Evolutionary conservation across 768 basidiomycete genomes (phyloP).

Genomic region (Lactarius akahatsu): DNA sequence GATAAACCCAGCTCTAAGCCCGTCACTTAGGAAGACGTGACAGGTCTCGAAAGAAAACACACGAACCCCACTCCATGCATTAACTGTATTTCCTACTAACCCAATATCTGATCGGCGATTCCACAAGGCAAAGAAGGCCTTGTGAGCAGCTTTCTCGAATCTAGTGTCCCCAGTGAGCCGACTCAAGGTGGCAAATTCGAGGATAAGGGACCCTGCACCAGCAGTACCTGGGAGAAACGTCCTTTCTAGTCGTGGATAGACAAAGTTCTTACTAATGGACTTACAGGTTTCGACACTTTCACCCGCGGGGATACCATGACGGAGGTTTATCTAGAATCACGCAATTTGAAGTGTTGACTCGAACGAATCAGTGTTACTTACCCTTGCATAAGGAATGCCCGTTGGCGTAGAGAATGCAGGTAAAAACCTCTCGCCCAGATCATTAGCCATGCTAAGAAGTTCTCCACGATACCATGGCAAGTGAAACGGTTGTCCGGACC

Average conservation of each 20-base stretch:
- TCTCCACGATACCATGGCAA: slow-evolving; percentile 85
- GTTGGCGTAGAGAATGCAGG: slow-evolving; percentile 93
- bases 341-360: slow-evolving; percentile 12
- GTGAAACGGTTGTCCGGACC: slow-evolving; percentile 62
- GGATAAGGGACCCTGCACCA: slow-evolving; percentile 87
- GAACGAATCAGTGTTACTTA: slow-evolving; percentile 36
- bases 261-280: slow-evolving; percentile 34
- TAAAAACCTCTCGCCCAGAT: slow-evolving; percentile 81
- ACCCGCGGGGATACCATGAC: slow-evolving; percentile 69
- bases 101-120: slow-evolving; percentile 82
- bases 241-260: slow-evolving; percentile 3
- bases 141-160: slow-evolving; percentile 87
- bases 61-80: slow-evolving; percentile 76
- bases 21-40: neutral
- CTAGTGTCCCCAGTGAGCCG: slow-evolving; percentile 86
- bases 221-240: slow-evolving; percentile 63
- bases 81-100: slow-evolving; percentile 86
- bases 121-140: slow-evolving; percentile 93
- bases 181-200: slow-evolving; percentile 93
- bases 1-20: slow-evolving; percentile 66
- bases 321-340: slow-evolving; percentile 68
- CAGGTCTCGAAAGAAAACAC: slow-evolving; percentile 1
- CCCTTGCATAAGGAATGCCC: slow-evolving; percentile 89
- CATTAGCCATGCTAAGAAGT: slow-evolving; percentile 75
- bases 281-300: slow-evolving; percentile 85